Evolutionary conservation across 2,329 filamentous ascomycete genomes (phyloP).

Genomic region (Ustulina deusta): DNA sequence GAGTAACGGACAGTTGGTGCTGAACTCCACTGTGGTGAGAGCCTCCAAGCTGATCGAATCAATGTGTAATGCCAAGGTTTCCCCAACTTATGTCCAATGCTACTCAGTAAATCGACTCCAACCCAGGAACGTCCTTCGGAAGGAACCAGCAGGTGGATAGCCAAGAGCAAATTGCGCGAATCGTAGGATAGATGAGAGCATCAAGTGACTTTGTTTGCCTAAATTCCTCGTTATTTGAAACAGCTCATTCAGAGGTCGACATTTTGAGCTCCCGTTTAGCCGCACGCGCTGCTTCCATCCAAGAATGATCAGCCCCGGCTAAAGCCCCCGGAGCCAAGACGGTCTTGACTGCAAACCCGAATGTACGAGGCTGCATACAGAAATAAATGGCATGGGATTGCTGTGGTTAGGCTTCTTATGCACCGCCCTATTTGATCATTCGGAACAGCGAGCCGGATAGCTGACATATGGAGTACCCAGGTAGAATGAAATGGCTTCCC

Average conservation of each 20-base stretch:
- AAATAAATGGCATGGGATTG: conserved; percentile 25
- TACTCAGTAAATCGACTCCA: conserved; percentile 25
- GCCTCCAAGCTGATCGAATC: conserved; percentile 12
- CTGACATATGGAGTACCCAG: neutral
- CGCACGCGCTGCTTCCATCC: conserved; percentile 38
- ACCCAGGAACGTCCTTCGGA: conserved; percentile 30
- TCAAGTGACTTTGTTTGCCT: conserved; percentile 35
- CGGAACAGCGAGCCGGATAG: conserved; percentile 35
- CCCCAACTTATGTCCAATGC: conserved; percentile 27
- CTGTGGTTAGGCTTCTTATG: conserved; percentile 28
- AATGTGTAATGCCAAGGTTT: conserved; percentile 37
- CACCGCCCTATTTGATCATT: conserved; percentile 26
- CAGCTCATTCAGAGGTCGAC: conserved; percentile 39
- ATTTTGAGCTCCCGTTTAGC: conserved; percentile 45
- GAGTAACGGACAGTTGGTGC: neutral
- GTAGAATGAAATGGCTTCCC: conserved; percentile 4
- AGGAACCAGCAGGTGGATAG: conserved; percentile 10
- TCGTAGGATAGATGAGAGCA: conserved; percentile 16
- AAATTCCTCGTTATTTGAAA: conserved; percentile 49
- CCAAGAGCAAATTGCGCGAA: conserved; percentile 27
- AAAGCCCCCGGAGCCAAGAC: conserved; percentile 38
- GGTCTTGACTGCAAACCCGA: conserved; percentile 18
- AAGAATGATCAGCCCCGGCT: conserved; percentile 39
- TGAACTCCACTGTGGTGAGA: conserved; percentile 2
- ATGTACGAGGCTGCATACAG: conserved; percentile 15